Evolutionary conservation across 1,284 basidiomycete genomes (phyloP).

Genomic region (Peniophora sp.): DNA sequence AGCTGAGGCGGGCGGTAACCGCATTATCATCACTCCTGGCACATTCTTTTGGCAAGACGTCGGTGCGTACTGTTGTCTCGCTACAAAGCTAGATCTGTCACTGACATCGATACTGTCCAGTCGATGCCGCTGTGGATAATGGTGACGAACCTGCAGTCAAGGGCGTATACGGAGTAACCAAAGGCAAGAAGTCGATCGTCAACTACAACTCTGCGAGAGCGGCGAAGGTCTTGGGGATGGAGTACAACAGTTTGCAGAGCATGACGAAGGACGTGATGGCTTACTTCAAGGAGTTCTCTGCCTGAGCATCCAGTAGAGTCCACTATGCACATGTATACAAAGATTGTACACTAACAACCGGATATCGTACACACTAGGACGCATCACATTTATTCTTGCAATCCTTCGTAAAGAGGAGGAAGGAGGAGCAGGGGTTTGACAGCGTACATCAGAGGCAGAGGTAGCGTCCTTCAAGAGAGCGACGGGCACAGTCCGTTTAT

Average conservation of each 20-base stretch:
- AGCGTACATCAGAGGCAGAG: too few species aligned
- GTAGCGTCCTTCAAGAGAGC: too few species aligned
- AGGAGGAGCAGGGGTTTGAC: too few species aligned
- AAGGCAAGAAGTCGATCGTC: conserved; percentile 20
- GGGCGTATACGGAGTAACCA: conserved; percentile 15
- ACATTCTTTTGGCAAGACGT: conserved; percentile 24
- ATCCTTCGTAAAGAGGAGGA: too few species aligned
- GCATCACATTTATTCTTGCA: too few species aligned
- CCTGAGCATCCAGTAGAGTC: conserved; percentile 6
- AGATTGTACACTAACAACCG: too few species aligned
- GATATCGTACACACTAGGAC: too few species aligned
- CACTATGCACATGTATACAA: too few species aligned
- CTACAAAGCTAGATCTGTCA: too few species aligned
- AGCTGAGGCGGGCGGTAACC: conserved; percentile 47
- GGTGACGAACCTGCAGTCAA: conserved; percentile 12
- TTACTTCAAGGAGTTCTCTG: conserved; percentile 24
- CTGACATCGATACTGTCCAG: not conserved
- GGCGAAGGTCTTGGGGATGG: conserved; percentile 34
- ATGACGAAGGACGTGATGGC: conserved; percentile 32
- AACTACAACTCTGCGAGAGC: conserved; percentile 29
- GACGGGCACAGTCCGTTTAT: too few species aligned
- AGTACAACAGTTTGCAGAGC: conserved; percentile 36
- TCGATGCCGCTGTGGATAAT: conserved; percentile 7
- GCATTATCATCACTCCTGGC: conserved; percentile 43
- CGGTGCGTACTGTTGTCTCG: conserved; percentile 10